Evolutionary conservation across 140 eudicot species (phyloP).

Genomic region (Cichorium intybus): DNA sequence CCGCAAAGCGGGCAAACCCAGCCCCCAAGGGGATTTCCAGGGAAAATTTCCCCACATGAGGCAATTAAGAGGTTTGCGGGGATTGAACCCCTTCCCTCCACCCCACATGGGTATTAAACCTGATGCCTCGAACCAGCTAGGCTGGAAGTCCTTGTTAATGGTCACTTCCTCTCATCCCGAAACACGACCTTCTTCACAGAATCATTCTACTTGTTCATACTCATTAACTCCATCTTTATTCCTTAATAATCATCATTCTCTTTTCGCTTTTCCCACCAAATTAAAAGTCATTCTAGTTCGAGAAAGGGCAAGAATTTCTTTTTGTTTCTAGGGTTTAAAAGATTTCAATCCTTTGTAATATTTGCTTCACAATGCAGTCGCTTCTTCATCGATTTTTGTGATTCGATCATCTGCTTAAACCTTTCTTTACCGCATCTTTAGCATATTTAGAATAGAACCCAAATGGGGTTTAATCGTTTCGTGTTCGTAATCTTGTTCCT

Average conservation of each 20-base stretch:
- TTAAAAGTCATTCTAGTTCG: background rate
- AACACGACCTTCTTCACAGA: background rate
- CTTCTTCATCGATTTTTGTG: constrained; percentile 10
- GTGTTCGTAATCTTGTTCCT: constrained; percentile 31
- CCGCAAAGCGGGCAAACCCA: too few relatives aligned
- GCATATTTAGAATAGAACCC: constrained; percentile 16
- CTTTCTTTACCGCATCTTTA: background rate
- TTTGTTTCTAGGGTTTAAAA: constrained; percentile 20
- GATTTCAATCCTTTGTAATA: constrained; percentile 9
- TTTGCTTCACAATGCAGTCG: constrained; percentile 20
- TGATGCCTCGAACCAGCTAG: too few relatives aligned
- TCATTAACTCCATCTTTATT: constrained; percentile 13
- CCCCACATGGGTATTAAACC: too few relatives aligned
- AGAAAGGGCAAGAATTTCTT: background rate
- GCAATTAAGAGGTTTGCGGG: too few relatives aligned
- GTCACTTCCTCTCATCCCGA: background rate
- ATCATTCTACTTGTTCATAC: constrained; percentile 14
- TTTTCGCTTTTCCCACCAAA: background rate
- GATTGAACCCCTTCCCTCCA: too few relatives aligned
- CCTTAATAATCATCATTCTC: background rate
- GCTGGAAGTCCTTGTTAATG: too few relatives aligned
- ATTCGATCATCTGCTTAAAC: constrained; percentile 10
- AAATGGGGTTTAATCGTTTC: constrained; percentile 39
- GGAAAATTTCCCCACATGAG: too few relatives aligned
- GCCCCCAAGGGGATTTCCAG: too few relatives aligned